Evolutionary conservation across 2,329 filamentous ascomycete genomes (phyloP).

Genomic region (Thielaviopsis euricoi): DNA sequence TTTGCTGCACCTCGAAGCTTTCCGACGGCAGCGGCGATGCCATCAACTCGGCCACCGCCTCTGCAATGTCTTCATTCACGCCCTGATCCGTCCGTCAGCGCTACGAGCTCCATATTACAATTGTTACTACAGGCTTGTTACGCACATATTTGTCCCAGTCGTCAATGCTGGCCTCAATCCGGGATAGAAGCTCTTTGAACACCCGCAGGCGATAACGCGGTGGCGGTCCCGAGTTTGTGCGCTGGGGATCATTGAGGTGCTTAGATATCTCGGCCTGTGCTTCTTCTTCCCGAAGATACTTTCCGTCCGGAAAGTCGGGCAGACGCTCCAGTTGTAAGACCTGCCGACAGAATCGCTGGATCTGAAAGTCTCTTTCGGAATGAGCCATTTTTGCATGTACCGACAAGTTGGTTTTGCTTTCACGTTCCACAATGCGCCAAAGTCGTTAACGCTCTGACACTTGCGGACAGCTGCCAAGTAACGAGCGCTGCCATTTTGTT

Average conservation of each 20-base stretch:
- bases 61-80: slow-evolving; percentile 67
- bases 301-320: slow-evolving; percentile 45
- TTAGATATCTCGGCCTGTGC: slow-evolving; percentile 33
- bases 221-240: slow-evolving; percentile 31
- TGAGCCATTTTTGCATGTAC: background rate
- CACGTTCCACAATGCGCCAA: background rate
- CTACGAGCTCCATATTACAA: background rate
- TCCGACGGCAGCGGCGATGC: slow-evolving; percentile 47
- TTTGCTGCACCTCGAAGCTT: slow-evolving; percentile 48
- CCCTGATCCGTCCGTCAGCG: slow-evolving; percentile 36
- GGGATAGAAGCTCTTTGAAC: slow-evolving; percentile 54
- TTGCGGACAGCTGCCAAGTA: too few species aligned
- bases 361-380: background rate
- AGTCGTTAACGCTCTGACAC: background rate
- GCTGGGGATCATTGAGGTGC: background rate
- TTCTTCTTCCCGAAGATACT: slow-evolving; percentile 38
- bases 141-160: slow-evolving; percentile 83
- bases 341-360: slow-evolving; percentile 48
- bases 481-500: too few species aligned
- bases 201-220: slow-evolving; percentile 53
- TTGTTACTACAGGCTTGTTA: slow-evolving; percentile 12
- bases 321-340: slow-evolving; percentile 59
- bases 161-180: slow-evolving; percentile 56
- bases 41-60: slow-evolving; percentile 47
- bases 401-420: background rate